phyloP scores from a whole-genome alignment of 345 rosid genomes.

The Hypericum androsaemum region DNA sequence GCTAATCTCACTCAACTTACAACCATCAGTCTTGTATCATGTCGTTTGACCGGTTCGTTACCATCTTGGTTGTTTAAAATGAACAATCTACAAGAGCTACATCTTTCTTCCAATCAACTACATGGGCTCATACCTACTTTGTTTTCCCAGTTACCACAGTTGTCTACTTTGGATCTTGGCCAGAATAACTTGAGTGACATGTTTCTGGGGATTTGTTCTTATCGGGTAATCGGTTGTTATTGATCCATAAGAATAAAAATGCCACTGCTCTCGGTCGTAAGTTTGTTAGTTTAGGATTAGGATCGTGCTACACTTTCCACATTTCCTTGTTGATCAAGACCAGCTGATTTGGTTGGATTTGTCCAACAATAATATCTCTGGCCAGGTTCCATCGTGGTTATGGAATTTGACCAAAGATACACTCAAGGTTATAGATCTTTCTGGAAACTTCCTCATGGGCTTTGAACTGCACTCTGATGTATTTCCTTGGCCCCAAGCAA shows the following conservation, averaged over 20 bases:
- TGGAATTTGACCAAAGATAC: conserved; percentile 12
- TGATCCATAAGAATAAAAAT: background rate
- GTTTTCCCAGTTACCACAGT: conserved; percentile 7
- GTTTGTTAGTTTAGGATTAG: background rate
- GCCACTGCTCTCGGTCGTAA: background rate
- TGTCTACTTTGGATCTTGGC: background rate
- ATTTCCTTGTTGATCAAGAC: conserved; percentile 11
- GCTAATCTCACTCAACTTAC: conserved; percentile 4
- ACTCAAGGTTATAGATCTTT: conserved; percentile 13
- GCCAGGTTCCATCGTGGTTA: no score
- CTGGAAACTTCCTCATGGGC: no score
- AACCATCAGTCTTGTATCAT: conserved; percentile 2
- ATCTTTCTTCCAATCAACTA: conserved; percentile 2
- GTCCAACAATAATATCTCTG: no score
- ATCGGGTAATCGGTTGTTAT: conserved; percentile 7
- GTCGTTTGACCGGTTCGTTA: conserved; percentile 1
- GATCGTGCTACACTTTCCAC: conserved; percentile 14
- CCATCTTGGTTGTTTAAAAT: conserved; percentile 6
- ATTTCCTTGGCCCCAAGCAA: no score
- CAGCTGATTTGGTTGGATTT: no score
- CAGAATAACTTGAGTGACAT: conserved; percentile 13
- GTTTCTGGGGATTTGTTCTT: conserved; percentile 8
- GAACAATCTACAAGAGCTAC: background rate
- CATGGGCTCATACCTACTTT: conserved; percentile 15
- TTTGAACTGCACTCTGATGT: no score